These are phyloP conservation scores for Fragaria vesca DNA, from an alignment of 306 rosid genomes.

Conservation along the genomic window DNA sequence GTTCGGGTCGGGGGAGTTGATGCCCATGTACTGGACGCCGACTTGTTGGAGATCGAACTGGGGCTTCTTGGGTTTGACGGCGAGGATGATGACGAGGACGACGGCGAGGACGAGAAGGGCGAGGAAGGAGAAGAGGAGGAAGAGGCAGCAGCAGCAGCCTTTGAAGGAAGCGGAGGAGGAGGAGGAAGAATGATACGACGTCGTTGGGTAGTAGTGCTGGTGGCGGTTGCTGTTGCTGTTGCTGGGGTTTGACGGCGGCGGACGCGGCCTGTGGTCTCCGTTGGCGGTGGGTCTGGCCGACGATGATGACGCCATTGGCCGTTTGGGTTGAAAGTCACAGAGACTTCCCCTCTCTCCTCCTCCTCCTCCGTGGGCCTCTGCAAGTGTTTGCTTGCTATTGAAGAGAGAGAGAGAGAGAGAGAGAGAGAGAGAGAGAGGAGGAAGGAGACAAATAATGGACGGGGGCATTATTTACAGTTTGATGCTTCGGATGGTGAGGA, in stretches of 20 bases:
- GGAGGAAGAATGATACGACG: slow-evolving; percentile 37
- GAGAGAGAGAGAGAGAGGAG: background rate
- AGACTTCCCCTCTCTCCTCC: background rate
- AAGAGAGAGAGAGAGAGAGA: background rate
- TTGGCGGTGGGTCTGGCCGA: slow-evolving; percentile 4
- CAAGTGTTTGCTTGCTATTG: slow-evolving; percentile 7
- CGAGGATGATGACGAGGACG: slow-evolving; percentile 69
- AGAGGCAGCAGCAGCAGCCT: slow-evolving; percentile 96
- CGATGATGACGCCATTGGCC: slow-evolving; percentile 8
- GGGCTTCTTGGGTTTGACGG: slow-evolving; percentile 88
- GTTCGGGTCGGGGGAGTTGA: slow-evolving; percentile 43
- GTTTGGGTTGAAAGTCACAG: background rate
- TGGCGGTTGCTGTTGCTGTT: slow-evolving; percentile 1
- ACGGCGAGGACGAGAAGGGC: slow-evolving; percentile 75
- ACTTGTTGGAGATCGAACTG: slow-evolving; percentile 93
- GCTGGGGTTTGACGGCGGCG: background rate
- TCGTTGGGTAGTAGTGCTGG: slow-evolving; percentile 31
- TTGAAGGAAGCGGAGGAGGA: slow-evolving; percentile 71
- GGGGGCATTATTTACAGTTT: background rate
- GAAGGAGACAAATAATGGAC: slow-evolving; percentile 1
- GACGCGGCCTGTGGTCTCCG: slow-evolving; percentile 13
- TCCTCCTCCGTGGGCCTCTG: background rate
- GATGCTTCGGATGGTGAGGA: too few species aligned
- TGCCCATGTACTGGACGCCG: slow-evolving; percentile 81
- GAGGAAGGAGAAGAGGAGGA: slow-evolving; percentile 76